phyloP scores from a whole-genome alignment of 768 basidiomycete genomes.

The Hygrocybe punicea region DNA sequence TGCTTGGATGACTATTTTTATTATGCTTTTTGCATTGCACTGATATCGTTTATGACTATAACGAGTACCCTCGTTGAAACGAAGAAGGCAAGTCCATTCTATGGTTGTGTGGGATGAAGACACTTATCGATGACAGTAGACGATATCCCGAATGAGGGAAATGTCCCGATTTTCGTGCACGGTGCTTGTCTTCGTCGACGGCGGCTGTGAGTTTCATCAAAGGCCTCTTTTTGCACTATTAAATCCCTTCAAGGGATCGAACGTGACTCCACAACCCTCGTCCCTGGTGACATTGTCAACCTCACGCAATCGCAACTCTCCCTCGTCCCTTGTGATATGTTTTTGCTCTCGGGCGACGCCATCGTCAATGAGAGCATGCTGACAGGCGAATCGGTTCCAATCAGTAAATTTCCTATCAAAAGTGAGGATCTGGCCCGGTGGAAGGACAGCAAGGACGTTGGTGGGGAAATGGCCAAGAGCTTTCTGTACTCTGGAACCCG shows the following conservation, averaged over 20 bases:
- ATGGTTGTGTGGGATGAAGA: background rate
- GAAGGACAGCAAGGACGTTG: conserved; percentile 62
- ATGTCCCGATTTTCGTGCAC: conserved; percentile 90
- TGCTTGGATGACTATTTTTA: conserved; percentile 94
- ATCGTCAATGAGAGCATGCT: conserved; percentile 99
- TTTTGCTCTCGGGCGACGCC: conserved; percentile 92
- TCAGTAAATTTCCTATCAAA: conserved; percentile 83
- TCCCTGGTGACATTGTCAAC: conserved; percentile 91
- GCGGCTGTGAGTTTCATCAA: conserved; percentile 54
- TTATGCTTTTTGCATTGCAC: conserved; percentile 93
- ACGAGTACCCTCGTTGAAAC: conserved; percentile 87
- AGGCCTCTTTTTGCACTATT: background rate
- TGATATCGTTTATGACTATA: conserved; percentile 86
- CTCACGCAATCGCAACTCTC: conserved; percentile 72
- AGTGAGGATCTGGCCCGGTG: conserved; percentile 72
- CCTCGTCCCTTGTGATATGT: conserved; percentile 83
- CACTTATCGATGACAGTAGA: conserved; percentile 47
- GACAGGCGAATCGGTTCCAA: conserved; percentile 96
- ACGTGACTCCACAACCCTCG: conserved; percentile 71
- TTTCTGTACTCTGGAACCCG: conserved; percentile 90
- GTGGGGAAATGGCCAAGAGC: conserved; percentile 72
- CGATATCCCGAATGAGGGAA: conserved; percentile 89
- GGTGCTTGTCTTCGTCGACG: conserved; percentile 65
- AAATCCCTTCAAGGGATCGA: conserved; percentile 52
- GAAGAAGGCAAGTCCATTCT: conserved; percentile 58